Conservation (phyloP, 148 eudicot genomes). For the Chenopodium formosanum region DNA sequence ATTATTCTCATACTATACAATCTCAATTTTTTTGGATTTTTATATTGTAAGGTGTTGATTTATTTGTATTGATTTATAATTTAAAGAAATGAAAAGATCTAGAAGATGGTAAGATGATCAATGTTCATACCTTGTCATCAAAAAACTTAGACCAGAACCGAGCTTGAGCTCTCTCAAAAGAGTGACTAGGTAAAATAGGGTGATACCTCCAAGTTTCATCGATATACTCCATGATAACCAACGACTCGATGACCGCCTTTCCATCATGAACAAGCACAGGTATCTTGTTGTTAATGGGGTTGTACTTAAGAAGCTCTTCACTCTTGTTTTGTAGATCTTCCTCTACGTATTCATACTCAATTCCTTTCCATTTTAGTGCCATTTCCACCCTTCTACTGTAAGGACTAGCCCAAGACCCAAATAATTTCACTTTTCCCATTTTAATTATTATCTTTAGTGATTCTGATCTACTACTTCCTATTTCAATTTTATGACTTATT, state of each 20-base stretch:
- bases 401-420: slow-evolving; percentile 22
- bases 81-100: no score
- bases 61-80: no score
- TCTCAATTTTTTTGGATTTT: no score
- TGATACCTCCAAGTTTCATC: slow-evolving; percentile 38
- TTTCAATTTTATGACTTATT: no score
- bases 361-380: slow-evolving; percentile 22
- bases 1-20: no score
- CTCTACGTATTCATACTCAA: slow-evolving; percentile 25
- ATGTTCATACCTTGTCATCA: slow-evolving; percentile 18
- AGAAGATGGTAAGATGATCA: no score
- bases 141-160: slow-evolving; percentile 54
- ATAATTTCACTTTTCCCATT: slow-evolving; percentile 23
- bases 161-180: slow-evolving; percentile 39
- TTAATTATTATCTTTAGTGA: not conserved
- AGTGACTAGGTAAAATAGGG: slow-evolving; percentile 41
- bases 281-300: slow-evolving; percentile 34
- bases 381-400: slow-evolving; percentile 23
- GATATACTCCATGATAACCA: slow-evolving; percentile 47
- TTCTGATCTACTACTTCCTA: no score
- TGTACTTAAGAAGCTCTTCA: slow-evolving; percentile 24
- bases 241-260: slow-evolving; percentile 39
- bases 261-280: slow-evolving; percentile 39
- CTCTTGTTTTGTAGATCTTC: slow-evolving; percentile 27
- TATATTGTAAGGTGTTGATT: no score